Percentiles rank a stretch among this genome's conserved stretches.
These are phyloP conservation scores for Leccinum subgranulosum DNA, from an alignment of 768 basidiomycete species.

Conservation along the genomic window DNA sequence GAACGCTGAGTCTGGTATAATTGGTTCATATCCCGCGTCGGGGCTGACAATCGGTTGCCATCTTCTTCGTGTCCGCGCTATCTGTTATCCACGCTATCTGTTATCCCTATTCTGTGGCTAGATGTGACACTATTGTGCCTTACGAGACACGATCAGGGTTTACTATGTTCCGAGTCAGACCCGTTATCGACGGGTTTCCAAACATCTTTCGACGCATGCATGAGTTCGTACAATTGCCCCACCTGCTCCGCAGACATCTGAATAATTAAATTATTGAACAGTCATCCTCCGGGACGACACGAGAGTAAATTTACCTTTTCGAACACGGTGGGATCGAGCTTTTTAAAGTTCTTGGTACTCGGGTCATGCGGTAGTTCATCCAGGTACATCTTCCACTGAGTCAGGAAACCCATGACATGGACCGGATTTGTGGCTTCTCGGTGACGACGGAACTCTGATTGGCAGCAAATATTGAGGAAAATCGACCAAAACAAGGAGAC, in stretches of 20 bases:
- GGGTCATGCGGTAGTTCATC: slow-evolving; percentile 58
- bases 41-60: background rate
- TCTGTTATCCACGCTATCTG: background rate
- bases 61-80: background rate
- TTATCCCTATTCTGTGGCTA: slow-evolving; percentile 4
- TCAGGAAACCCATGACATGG: slow-evolving; percentile 91
- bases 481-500: background rate
- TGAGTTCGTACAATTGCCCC: slow-evolving; percentile 91
- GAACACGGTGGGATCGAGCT: slow-evolving; percentile 63
- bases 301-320: slow-evolving; percentile 56
- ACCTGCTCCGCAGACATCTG: slow-evolving; percentile 91
- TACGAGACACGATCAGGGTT: slow-evolving; percentile 9
- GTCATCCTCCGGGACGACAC: slow-evolving; percentile 2
- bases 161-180: slow-evolving; percentile 3
- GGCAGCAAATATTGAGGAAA: slow-evolving; percentile 4
- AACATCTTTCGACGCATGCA: slow-evolving; percentile 85
- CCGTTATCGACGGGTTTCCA: slow-evolving; percentile 58
- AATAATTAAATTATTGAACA: background rate
- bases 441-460: slow-evolving; percentile 85
- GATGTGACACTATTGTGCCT: background rate
- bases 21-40: slow-evolving; percentile 1
- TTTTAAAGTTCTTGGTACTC: slow-evolving; percentile 49
- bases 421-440: slow-evolving; percentile 76
- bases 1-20: background rate
- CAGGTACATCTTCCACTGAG: slow-evolving; percentile 93